Evolutionary conservation across 352 stramenopile genomes (phyloP).

Genomic region (Elongisporangium undulatum): DNA sequence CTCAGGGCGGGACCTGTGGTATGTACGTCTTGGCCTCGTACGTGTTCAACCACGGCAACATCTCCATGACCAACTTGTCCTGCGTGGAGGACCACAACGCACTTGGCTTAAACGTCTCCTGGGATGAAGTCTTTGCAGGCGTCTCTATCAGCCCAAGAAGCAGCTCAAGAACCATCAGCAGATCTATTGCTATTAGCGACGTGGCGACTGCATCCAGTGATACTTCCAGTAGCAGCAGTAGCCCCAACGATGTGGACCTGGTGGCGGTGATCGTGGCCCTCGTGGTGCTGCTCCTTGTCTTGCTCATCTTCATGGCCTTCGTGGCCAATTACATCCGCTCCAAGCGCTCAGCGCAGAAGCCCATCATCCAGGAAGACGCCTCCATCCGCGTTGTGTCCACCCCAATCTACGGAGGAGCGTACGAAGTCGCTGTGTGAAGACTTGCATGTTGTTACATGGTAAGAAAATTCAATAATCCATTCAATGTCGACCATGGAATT

Average conservation of each 20-base stretch:
- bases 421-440: too few relatives aligned
- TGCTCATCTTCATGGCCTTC: background rate
- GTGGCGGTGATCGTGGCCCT: background rate
- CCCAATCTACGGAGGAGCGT: background rate
- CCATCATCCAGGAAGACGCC: background rate
- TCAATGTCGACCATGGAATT: too few relatives aligned
- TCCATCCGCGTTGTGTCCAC: background rate
- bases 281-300: background rate
- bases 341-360: background rate
- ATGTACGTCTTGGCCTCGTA: slow-evolving; percentile 40
- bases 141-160: background rate
- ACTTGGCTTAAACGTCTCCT: background rate
- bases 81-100: slow-evolving; percentile 17
- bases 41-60: slow-evolving; percentile 23
- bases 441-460: too few relatives aligned
- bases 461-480: too few relatives aligned
- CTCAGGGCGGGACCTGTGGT: slow-evolving; percentile 27
- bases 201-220: background rate
- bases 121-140: background rate
- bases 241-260: background rate
- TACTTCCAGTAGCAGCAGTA: background rate
- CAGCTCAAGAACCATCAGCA: background rate
- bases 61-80: slow-evolving; percentile 30
- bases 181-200: background rate
- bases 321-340: background rate